Evolutionary conservation across 768 basidiomycete species (phyloP), one percentile per base, ranked within the genome.

Genomic region (Suillus cothurnatus): DNA sequence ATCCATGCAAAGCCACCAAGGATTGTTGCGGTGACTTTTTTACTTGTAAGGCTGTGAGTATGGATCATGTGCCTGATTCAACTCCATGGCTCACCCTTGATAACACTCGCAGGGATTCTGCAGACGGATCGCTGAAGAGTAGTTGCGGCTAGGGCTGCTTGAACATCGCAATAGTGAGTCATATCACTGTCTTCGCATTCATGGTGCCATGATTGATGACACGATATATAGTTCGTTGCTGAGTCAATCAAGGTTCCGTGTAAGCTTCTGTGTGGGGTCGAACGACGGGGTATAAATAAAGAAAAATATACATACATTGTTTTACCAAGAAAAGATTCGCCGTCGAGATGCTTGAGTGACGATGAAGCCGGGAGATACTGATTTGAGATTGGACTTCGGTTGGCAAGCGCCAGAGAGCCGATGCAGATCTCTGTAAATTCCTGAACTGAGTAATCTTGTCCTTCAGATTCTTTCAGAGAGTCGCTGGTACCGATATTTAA

Each of bases 361-460:
- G 39, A 7, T 41, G 39, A 41, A 41, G 6, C 77, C 7, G 73
- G 69, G 23, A 80, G 69, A 67, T 78, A 81, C 26, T 77, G 38
- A 86, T 81, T 71, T 84, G 81, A 34, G 79, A 77, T 38, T 79
- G 77, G 4, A 86, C 76, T n/a, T n/a, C n/a, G n/a, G n/a, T n/a
- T n/a, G n/a, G n/a, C n/a, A n/a, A n/a, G n/a, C n/a, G n/a, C n/a
- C n/a, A 71, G 64, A 85, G 81, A 50, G 69, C 66, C 17, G 72
- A 73, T 28, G 71, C 41, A 2, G 74, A 67, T 3, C 70, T 67
- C 15, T 43, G 32, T 34, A n/a, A n/a, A n/a, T n/a, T n/a, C n/a
- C n/a, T n/a, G n/a, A n/a, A n/a, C n/a, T n/a, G n/a, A n/a, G n/a
- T n/a, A n/a, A n/a, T n/a, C n/a, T n/a, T n/a, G n/a, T n/a, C n/a